A percentile compares a stretch with the other conserved stretches of the same genome.
phyloP scores from a whole-genome alignment of 2,329 filamentous ascomycete genomes.

The Calonectria leucothoes region DNA sequence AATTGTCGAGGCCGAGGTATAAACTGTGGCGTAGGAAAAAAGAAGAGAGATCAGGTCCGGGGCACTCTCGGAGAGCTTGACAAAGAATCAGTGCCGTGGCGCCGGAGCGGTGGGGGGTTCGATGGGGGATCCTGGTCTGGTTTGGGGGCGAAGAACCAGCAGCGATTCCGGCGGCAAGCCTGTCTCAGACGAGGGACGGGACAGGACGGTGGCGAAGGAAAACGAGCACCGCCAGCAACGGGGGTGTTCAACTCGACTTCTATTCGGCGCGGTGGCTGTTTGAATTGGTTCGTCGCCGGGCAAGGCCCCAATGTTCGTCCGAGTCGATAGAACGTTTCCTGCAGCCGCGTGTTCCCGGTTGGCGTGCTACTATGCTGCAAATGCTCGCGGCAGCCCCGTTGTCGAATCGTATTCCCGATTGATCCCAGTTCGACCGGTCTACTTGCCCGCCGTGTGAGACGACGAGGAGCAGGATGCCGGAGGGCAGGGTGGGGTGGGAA shows the following conservation, averaged over 20 bases:
- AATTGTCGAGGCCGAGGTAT: constrained; percentile 16
- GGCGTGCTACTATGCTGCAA: not conserved
- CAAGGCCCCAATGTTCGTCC: constrained; percentile 1
- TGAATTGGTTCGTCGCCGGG: constrained; percentile 12
- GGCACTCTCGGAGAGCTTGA: constrained; percentile 22
- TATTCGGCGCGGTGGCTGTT: not conserved
- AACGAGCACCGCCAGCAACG: not conserved
- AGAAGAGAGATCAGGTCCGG: not conserved
- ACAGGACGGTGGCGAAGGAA: not conserved
- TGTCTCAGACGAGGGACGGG: not conserved
- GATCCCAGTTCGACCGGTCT: not conserved
- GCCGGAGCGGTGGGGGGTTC: constrained; percentile 32
- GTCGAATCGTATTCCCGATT: not conserved
- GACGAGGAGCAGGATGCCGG: not conserved
- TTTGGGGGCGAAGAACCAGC: constrained; percentile 27
- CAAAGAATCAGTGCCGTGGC: constrained; percentile 24
- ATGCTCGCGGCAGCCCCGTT: not conserved
- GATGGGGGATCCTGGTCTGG: constrained; percentile 28
- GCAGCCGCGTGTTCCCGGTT: not conserved
- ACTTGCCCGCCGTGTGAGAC: not conserved
- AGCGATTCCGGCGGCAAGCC: constrained; percentile 22
- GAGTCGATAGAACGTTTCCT: not conserved
- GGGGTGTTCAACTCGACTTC: not conserved
- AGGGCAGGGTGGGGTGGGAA: constrained; percentile 8
- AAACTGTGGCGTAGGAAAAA: not conserved